These are phyloP conservation scores for Closterium sp. DNA, from an alignment of 139 green algal species.

Conservation along the genomic window DNA sequence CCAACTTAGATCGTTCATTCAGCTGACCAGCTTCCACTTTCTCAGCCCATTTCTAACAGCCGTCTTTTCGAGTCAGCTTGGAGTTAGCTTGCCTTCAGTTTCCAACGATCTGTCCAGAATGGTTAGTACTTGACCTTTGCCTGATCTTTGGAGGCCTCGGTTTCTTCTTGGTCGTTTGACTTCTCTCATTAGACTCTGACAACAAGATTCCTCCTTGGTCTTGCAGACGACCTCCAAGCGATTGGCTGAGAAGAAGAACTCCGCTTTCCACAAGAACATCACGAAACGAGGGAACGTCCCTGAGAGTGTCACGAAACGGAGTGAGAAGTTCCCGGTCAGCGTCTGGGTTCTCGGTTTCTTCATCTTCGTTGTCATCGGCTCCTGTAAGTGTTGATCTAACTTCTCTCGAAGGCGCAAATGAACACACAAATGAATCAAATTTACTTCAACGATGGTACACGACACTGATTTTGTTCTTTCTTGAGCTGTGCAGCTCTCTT, in stretches of 20 bases:
- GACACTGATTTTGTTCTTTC: background rate
- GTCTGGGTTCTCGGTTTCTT: background rate
- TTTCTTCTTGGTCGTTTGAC: too few relatives aligned
- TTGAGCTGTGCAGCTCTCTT: constrained; percentile 3
- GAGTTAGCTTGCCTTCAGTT: background rate
- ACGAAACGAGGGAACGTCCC: too few relatives aligned
- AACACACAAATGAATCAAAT: background rate
- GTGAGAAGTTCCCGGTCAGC: background rate
- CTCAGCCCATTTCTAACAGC: background rate
- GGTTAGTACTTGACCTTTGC: background rate
- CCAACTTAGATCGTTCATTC: background rate
- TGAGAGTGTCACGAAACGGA: background rate
- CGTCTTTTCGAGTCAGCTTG: background rate
- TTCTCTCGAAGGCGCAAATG: too few relatives aligned
- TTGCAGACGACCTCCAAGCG: too few relatives aligned
- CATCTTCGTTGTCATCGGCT: constrained; percentile 8
- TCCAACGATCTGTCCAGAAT: background rate
- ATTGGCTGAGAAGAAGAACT: too few relatives aligned
- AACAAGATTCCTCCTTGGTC: too few relatives aligned
- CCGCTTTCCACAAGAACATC: too few relatives aligned
- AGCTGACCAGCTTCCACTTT: background rate
- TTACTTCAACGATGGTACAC: background rate
- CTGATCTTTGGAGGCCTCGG: too few relatives aligned
- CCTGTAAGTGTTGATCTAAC: background rate
- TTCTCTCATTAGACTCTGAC: too few relatives aligned